phyloP scores from a whole-genome alignment of 164 flowering plant species.

The Chimonanthus salicifolius region DNA sequence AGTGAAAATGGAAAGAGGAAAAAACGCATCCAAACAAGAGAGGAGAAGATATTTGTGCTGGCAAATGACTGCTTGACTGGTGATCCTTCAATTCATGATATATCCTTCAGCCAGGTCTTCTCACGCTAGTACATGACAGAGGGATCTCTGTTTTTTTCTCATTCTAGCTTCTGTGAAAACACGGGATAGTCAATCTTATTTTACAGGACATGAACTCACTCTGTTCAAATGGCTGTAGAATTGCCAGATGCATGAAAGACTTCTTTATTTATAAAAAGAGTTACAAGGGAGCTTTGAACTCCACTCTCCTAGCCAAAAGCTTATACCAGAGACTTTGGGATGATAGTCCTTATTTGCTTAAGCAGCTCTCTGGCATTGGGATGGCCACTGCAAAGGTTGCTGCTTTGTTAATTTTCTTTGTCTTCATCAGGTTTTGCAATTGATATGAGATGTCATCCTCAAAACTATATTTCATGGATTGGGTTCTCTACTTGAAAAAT shows the following conservation, averaged over 20 bases:
- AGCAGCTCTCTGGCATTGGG: slow-evolving; percentile 94
- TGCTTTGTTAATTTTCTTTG: neutral
- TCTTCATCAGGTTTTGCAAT: slow-evolving; percentile 1
- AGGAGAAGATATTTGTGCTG: slow-evolving; percentile 90
- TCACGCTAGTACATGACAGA: neutral
- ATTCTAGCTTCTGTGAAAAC: neutral
- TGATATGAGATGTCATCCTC: too few relatives aligned
- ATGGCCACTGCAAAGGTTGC: slow-evolving; percentile 97
- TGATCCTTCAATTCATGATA: slow-evolving; percentile 79
- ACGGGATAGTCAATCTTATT: neutral
- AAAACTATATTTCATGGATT: neutral
- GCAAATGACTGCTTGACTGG: slow-evolving; percentile 95
- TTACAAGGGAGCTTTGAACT: slow-evolving; percentile 66
- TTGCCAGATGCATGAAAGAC: slow-evolving; percentile 95
- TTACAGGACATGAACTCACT: slow-evolving; percentile 76
- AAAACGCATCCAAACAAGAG: slow-evolving; percentile 90
- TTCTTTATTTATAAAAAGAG: slow-evolving; percentile 67
- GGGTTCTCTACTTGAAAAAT: neutral
- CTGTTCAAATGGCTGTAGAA: slow-evolving; percentile 85
- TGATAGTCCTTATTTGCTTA: slow-evolving; percentile 84
- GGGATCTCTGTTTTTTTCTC: neutral
- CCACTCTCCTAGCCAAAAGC: slow-evolving; percentile 72
- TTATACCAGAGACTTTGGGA: slow-evolving; percentile 92
- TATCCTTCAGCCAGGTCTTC: slow-evolving; percentile 83
- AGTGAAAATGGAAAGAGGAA: slow-evolving; percentile 82